Evolutionary conservation across 2,329 filamentous ascomycete genomes (phyloP).

Genomic region (Clarireedia monteithiana): DNA sequence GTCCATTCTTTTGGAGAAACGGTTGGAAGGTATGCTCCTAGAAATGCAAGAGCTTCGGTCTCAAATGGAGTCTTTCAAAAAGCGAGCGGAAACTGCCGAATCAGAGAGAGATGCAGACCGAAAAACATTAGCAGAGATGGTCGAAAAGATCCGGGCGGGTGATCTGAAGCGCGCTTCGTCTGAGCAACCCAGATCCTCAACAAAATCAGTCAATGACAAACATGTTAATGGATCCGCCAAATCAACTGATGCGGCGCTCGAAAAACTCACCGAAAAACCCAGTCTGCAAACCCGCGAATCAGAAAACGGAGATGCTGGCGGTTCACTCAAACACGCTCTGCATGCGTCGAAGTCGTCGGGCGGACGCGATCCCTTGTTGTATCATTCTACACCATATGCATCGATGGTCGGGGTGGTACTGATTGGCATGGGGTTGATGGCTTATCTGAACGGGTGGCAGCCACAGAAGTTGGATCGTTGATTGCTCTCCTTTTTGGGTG

Average conservation of each 20-base stretch:
- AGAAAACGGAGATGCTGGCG: conserved; percentile 15
- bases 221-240: conserved; percentile 11
- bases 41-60: conserved; percentile 25
- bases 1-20: conserved; percentile 37
- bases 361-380: conserved; percentile 39
- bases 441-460: conserved; percentile 79
- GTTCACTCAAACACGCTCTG: conserved; percentile 1
- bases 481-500: background rate
- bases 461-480: conserved; percentile 28
- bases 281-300: background rate
- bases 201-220: background rate
- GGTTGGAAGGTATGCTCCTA: conserved; percentile 22
- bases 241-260: conserved; percentile 1
- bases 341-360: conserved; percentile 24
- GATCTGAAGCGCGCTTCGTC: conserved; percentile 34
- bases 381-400: conserved; percentile 63
- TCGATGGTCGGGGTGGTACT: conserved; percentile 78
- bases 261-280: conserved; percentile 14
- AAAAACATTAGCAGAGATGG: conserved; percentile 78
- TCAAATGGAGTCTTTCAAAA: conserved; percentile 56
- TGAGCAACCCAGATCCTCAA: conserved; percentile 16
- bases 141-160: conserved; percentile 68
- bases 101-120: conserved; percentile 64
- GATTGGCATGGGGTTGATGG: conserved; percentile 77
- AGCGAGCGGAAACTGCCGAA: conserved; percentile 74